A percentile compares a stretch with the other conserved stretches of the same genome.
Evolutionary conservation across 371 early-diverging fungal species (phyloP).

Genomic region (Mucor saturninus): DNA sequence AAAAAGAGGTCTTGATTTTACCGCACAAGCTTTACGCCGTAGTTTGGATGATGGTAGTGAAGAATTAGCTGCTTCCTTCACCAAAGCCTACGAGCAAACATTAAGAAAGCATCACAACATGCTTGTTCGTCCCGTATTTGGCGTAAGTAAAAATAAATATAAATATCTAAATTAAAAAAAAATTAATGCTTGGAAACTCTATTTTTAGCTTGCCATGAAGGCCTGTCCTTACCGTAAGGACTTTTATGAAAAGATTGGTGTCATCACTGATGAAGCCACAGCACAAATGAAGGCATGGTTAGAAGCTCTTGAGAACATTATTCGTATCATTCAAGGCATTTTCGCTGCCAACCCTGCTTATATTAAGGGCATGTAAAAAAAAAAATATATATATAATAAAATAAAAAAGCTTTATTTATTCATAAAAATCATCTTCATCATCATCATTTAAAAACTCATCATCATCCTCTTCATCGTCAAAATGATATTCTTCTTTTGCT

Average conservation of each 20-base stretch:
- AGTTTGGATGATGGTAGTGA: constrained; percentile 73
- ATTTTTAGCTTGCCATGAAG: constrained; percentile 85
- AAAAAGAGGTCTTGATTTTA: constrained; percentile 86
- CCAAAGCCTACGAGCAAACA: constrained; percentile 81
- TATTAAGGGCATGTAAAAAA: constrained; percentile 59
- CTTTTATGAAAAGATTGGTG: constrained; percentile 88
- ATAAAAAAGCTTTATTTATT: neutral
- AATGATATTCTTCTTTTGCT: constrained; percentile 40
- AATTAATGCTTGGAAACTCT: neutral
- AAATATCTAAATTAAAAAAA: neutral
- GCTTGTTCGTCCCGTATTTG: constrained; percentile 82
- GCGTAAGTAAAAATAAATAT: constrained; percentile 55
- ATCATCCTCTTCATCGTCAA: constrained; percentile 48
- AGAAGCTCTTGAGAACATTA: constrained; percentile 72
- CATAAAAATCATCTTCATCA: constrained; percentile 26
- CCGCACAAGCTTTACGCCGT: constrained; percentile 77
- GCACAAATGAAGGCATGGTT: constrained; percentile 75
- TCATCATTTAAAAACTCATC: constrained; percentile 26
- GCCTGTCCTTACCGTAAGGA: constrained; percentile 89
- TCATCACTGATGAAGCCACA: constrained; percentile 58
- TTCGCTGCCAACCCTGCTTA: constrained; percentile 50
- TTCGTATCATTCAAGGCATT: constrained; percentile 46
- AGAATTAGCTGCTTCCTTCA: constrained; percentile 85
- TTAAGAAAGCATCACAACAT: constrained; percentile 83
- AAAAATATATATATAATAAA: neutral